Evolutionary conservation across 257 asterid species (phyloP).

Genomic region (Dorcoceras hygrometricum): DNA sequence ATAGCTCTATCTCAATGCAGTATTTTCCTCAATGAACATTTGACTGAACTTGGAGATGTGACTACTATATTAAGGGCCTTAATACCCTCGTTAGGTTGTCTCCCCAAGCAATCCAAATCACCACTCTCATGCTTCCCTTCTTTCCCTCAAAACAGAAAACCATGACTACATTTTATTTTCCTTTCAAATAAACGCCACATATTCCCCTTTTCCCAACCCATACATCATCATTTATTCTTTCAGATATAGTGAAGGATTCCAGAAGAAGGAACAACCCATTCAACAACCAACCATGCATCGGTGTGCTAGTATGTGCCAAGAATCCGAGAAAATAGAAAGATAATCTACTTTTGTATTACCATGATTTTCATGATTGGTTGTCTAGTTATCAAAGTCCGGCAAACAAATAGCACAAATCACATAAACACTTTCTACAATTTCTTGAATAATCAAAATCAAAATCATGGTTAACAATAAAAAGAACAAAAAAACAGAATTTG

Average conservation of each 20-base stretch:
- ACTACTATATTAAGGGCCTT: neutral
- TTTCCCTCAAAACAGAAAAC: neutral
- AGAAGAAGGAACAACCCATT: neutral
- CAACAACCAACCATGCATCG: neutral
- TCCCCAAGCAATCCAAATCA: neutral
- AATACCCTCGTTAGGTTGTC: neutral
- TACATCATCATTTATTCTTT: neutral
- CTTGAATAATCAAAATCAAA: neutral
- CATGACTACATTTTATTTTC: neutral
- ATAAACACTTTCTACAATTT: conserved; percentile 11
- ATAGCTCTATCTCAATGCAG: neutral
- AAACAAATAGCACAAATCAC: conserved; percentile 10
- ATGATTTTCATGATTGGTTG: neutral
- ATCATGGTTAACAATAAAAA: neutral
- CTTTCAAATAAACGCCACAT: neutral
- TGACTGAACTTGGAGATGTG: neutral
- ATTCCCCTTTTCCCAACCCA: neutral
- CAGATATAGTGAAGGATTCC: neutral
- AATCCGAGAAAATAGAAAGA: neutral
- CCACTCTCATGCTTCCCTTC: neutral
- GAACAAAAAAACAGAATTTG: neutral
- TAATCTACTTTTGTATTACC: neutral
- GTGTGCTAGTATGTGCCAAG: neutral
- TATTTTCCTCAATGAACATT: neutral
- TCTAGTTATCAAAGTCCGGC: neutral